Evolutionary conservation across 2,329 filamentous ascomycete genomes (phyloP).

Genomic region (Reticulascus tulasneorum): DNA sequence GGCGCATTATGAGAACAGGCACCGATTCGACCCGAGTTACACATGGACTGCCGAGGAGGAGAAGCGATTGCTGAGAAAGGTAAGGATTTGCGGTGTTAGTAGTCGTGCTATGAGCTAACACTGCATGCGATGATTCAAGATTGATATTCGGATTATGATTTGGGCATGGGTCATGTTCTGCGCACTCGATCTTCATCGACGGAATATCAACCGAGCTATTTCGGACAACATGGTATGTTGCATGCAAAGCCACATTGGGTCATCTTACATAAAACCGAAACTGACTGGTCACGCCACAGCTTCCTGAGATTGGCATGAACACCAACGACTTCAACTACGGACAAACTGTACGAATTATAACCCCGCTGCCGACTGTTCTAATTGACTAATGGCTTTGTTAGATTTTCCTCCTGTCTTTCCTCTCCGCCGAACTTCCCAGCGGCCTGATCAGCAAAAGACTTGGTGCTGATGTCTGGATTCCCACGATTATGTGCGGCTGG

Average conservation of each 20-base stretch:
- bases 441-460: conserved; percentile 47
- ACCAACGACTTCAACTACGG: conserved; percentile 44
- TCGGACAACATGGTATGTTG: conserved; percentile 31
- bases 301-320: conserved; percentile 34
- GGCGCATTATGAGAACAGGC: conserved; percentile 55
- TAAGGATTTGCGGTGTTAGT: conserved; percentile 13
- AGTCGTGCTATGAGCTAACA: conserved; percentile 8
- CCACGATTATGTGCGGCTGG: conserved; percentile 36
- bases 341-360: conserved; percentile 25
- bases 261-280: neutral
- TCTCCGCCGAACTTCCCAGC: conserved; percentile 44
- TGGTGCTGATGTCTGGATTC: conserved; percentile 44
- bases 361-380: too few relatives aligned
- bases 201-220: conserved; percentile 41
- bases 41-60: conserved; percentile 45
- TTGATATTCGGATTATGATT: conserved; percentile 40
- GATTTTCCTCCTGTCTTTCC: conserved; percentile 40
- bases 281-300: conserved; percentile 15
- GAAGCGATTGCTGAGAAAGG: conserved; percentile 40
- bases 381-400: conserved; percentile 12
- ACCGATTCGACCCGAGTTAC: conserved; percentile 52
- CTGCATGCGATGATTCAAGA: conserved; percentile 27
- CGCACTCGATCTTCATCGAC: conserved; percentile 40
- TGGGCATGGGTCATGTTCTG: conserved; percentile 46
- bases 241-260: neutral